Conservation (phyloP, 768 basidiomycete genomes). For the Hydnum rufescens region DNA sequence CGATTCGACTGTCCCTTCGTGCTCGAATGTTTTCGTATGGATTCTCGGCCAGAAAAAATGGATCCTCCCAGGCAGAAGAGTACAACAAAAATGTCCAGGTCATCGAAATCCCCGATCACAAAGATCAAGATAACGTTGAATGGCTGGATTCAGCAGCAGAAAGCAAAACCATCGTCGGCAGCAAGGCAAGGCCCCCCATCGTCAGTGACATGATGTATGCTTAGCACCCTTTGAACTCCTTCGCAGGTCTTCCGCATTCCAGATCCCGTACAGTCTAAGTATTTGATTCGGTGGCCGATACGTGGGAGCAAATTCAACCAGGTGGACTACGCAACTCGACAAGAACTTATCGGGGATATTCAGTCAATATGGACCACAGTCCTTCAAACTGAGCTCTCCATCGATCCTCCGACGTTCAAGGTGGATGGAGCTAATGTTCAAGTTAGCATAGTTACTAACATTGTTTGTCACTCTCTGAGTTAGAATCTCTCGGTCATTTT, state of each 20-base stretch:
- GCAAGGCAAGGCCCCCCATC: constrained; percentile 29
- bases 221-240: not conserved
- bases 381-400: constrained; percentile 39
- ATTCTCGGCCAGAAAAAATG: constrained; percentile 32
- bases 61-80: constrained; percentile 14
- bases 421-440: constrained; percentile 20
- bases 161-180: constrained; percentile 46
- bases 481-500: constrained; percentile 77
- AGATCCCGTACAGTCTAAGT: constrained; percentile 47
- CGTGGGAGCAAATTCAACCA: constrained; percentile 67
- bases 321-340: constrained; percentile 39
- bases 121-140: constrained; percentile 65
- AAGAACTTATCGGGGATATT: constrained; percentile 57
- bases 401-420: constrained; percentile 36
- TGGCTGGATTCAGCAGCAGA: constrained; percentile 46
- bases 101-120: constrained; percentile 66
- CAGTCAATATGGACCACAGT: constrained; percentile 43
- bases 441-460: not conserved
- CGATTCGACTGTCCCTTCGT: constrained; percentile 19
- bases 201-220: constrained; percentile 2
- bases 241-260: constrained; percentile 46
- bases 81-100: constrained; percentile 74
- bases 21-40: constrained; percentile 29
- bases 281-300: constrained; percentile 66
- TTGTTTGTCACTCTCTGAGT: not conserved